Conservation (phyloP, 768 basidiomycete genomes). For the Chalciporus pseudorubinellus region DNA sequence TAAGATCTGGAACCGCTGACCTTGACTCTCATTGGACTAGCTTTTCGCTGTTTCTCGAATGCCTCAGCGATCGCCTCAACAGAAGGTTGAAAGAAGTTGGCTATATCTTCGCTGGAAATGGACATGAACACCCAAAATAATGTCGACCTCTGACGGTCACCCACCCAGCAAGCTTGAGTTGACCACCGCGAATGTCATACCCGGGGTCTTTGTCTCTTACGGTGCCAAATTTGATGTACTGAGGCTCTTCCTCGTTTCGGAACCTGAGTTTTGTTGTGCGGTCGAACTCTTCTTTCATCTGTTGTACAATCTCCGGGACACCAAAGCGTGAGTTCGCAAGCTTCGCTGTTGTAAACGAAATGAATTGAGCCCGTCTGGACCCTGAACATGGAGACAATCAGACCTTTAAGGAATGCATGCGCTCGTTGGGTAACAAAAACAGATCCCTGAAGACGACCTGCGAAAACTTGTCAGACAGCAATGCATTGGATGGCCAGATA, state of each 20-base stretch:
- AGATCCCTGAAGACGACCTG: slow-evolving; percentile 40
- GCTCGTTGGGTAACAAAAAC: slow-evolving; percentile 35
- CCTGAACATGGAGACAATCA: neutral
- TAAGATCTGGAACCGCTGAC: neutral
- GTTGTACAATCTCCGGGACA: slow-evolving; percentile 27
- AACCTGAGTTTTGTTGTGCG: slow-evolving; percentile 39
- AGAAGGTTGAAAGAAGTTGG: slow-evolving; percentile 43
- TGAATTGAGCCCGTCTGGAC: neutral
- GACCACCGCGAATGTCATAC: slow-evolving; percentile 37
- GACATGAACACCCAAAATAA: too few relatives aligned
- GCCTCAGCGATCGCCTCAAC: slow-evolving; percentile 35
- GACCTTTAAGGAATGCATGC: slow-evolving; percentile 27
- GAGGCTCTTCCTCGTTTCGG: slow-evolving; percentile 32
- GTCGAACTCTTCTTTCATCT: slow-evolving; percentile 37
- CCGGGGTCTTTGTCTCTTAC: slow-evolving; percentile 32
- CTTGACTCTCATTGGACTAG: slow-evolving; percentile 28
- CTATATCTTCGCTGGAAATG: slow-evolving; percentile 33
- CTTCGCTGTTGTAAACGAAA: slow-evolving; percentile 19
- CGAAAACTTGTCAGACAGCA: neutral
- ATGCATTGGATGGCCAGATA: neutral
- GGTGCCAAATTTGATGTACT: slow-evolving; percentile 40
- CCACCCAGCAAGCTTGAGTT: slow-evolving; percentile 38
- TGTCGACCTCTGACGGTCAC: neutral
- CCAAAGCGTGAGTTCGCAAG: slow-evolving; percentile 31
- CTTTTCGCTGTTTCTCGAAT: slow-evolving; percentile 28